phyloP scores from a whole-genome alignment of 1,139 yeast genomes.

The Candida dubliniensis region DNA sequence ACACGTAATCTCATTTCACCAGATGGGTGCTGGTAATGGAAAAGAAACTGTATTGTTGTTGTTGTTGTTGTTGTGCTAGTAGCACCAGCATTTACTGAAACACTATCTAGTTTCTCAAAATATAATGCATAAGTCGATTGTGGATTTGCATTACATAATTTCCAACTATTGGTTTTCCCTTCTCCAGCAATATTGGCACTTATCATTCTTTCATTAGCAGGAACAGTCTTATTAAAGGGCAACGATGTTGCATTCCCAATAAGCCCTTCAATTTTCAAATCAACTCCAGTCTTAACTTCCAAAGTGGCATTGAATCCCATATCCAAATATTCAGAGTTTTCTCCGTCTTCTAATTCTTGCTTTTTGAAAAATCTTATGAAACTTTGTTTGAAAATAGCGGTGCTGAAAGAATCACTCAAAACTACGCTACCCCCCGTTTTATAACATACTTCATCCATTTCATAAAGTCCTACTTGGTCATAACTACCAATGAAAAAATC shows the following conservation, averaged over 20 bases:
- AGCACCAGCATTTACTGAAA: slow-evolving; percentile 3
- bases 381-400: slow-evolving; percentile 67
- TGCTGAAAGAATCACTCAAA: slow-evolving; percentile 62
- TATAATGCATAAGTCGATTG: slow-evolving; percentile 60
- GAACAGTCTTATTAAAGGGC: slow-evolving; percentile 26
- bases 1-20: slow-evolving; percentile 49
- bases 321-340: slow-evolving; percentile 34
- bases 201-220: slow-evolving; percentile 22
- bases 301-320: slow-evolving; percentile 60
- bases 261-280: slow-evolving; percentile 55
- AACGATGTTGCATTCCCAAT: slow-evolving; percentile 57
- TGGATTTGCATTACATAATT: slow-evolving; percentile 53
- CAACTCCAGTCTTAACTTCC: slow-evolving; percentile 51
- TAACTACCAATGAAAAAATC: slow-evolving; percentile 63
- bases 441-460: slow-evolving; percentile 59
- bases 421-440: slow-evolving; percentile 64
- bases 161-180: slow-evolving; percentile 61
- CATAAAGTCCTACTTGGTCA: slow-evolving; percentile 66
- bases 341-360: slow-evolving; percentile 29
- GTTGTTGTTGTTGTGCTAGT: too few relatives aligned
- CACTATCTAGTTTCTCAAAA: slow-evolving; percentile 51
- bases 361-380: slow-evolving; percentile 51
- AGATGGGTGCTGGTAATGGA: slow-evolving; percentile 67
- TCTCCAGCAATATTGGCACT: slow-evolving; percentile 43
- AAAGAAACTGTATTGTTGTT: slow-evolving; percentile 64